A percentile compares a stretch with the other conserved stretches of the same genome.
Conservation (phyloP, 2,329 filamentous ascomycete species). For the Alternaria viburni region DNA sequence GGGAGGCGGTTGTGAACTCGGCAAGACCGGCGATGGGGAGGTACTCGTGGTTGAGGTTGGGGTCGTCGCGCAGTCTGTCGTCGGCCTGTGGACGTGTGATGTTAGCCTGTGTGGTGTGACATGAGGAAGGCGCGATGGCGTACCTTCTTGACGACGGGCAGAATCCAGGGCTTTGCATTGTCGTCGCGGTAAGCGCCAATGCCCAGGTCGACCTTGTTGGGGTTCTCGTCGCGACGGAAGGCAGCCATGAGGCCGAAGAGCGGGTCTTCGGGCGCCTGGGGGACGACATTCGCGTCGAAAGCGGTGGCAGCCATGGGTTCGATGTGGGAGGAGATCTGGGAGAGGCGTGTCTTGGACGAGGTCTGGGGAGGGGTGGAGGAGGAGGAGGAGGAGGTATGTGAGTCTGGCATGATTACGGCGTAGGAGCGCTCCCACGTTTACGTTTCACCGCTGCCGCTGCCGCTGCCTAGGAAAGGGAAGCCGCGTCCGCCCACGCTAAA, state of each 20-base stretch:
- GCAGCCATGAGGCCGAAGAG: slow-evolving; percentile 92
- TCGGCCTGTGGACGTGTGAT: slow-evolving; percentile 72
- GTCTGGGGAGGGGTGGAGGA: slow-evolving; percentile 21
- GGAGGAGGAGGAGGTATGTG: slow-evolving; percentile 11
- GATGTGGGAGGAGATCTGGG: slow-evolving; percentile 73
- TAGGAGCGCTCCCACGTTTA: slow-evolving; percentile 27
- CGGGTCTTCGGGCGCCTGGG: slow-evolving; percentile 91
- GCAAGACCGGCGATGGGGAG: slow-evolving; percentile 90
- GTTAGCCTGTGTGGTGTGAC: neutral
- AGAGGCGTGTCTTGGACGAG: slow-evolving; percentile 50
- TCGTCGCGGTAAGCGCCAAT: slow-evolving; percentile 95
- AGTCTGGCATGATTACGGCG: slow-evolving; percentile 32
- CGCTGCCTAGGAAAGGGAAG: slow-evolving; percentile 8
- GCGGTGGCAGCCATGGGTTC: slow-evolving; percentile 66
- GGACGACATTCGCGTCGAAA: slow-evolving; percentile 78
- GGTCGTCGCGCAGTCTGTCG: slow-evolving; percentile 84
- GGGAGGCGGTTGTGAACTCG: slow-evolving; percentile 85
- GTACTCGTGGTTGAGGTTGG: slow-evolving; percentile 96
- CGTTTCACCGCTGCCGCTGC: slow-evolving; percentile 29
- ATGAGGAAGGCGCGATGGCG: slow-evolving; percentile 24
- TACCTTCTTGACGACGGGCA: slow-evolving; percentile 97
- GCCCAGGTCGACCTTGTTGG: slow-evolving; percentile 91
- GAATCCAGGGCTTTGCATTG: slow-evolving; percentile 94
- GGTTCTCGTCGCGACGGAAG: slow-evolving; percentile 76
- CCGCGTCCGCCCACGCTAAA: slow-evolving; percentile 28